Base-by-base conservation (phyloP, 129 eudicot genomes). In the Helichrysum umbraculigerum region DNA sequence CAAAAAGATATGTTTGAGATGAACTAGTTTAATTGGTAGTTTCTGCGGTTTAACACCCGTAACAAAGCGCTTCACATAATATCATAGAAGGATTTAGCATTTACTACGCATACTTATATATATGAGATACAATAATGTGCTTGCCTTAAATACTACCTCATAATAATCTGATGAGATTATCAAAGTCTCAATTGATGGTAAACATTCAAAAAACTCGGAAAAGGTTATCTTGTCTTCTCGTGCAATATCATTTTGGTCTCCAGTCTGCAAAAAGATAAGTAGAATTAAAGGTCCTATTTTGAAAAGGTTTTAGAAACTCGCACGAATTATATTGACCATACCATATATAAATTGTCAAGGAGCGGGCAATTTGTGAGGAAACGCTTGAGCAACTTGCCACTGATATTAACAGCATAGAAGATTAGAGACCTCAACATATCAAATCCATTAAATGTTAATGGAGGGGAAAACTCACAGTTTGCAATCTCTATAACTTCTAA, bases 321-420 rank as follows among this genome's bases (percentile, higher is more conserved):
- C 37, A 33, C 6, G 37, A 33, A 33, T 33, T 4, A 33, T 33
- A 35, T 35, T 35, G 39, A 35, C 56, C 34, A 39, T 39, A 41
- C 51, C 62, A 80, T 37, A 28, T 12, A 6, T 51, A 80, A 9
- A 11, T 32, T 3, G 41, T 80, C 41, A 32, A 80, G 79, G 29
- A 54, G 21, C 4, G 79, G 83, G 52, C 79, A 74, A 37, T 54
- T 73, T 14, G 79, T 73, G 14, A 80, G 76, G 10, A 79, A 66
- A 73, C 25, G 32, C 15, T 22, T 19, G 37, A 80, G 52, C 22
- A 25, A 21, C 66, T 66, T 59, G 4, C 21, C 28, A 74, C 16
- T 20, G 61, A 80, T 42, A 21, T 16, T 15, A 42, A 73, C 84
- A 4, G 2, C 41, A 42, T 10, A 6, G 37, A 80, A 42, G 10